Evolutionary conservation across 1,284 basidiomycete species (phyloP).

Genomic region (Cronartium quercuum): DNA sequence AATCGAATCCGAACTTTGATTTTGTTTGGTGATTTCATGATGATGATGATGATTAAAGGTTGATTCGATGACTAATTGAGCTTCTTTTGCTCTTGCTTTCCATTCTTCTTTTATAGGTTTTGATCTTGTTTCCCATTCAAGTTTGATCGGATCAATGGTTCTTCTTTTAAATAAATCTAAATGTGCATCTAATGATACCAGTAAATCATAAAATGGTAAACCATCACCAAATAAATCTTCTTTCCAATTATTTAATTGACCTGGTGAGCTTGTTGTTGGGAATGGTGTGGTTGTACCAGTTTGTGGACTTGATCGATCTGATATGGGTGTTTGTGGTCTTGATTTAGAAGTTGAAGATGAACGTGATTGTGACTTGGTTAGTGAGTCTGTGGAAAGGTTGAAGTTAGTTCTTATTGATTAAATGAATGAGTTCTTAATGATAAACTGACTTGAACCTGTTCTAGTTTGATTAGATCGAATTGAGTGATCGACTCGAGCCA

Average conservation of each 20-base stretch:
- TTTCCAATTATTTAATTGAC: conserved; percentile 20
- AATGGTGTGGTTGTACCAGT: background rate
- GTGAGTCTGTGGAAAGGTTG: too few species aligned
- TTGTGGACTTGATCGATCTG: background rate
- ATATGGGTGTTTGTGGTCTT: background rate
- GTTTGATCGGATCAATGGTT: conserved; percentile 20
- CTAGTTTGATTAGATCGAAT: too few species aligned
- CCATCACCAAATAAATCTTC: conserved; percentile 35
- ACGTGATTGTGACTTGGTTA: background rate
- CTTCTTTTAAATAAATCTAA: conserved; percentile 32
- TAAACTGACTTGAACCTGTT: too few species aligned
- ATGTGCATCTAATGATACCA: conserved; percentile 30
- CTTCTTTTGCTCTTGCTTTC: conserved; percentile 22
- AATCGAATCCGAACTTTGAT: background rate
- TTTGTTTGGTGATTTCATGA: background rate
- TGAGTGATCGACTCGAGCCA: too few species aligned
- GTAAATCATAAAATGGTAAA: conserved; percentile 31
- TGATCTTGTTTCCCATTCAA: conserved; percentile 27
- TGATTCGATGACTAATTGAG: conserved; percentile 21
- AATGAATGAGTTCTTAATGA: too few species aligned
- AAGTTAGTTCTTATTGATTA: too few species aligned
- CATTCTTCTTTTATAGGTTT: conserved; percentile 38
- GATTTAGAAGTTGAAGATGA: background rate
- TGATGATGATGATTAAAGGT: conserved; percentile 18
- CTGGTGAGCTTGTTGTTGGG: background rate